phyloP scores from a whole-genome alignment of 1,139 yeast genomes.

The Pneumocystis oryctolagi region DNA sequence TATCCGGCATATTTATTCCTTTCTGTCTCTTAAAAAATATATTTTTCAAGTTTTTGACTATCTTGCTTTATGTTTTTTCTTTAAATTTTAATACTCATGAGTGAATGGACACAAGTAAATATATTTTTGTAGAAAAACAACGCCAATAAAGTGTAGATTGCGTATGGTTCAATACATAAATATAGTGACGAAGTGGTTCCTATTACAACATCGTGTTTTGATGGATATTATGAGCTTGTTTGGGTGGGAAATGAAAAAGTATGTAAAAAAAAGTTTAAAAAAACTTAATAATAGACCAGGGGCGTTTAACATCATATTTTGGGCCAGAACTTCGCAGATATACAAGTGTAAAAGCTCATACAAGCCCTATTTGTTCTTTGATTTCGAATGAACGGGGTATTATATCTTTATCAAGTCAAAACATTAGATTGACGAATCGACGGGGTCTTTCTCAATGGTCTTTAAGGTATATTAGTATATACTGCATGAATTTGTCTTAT shows the following conservation, averaged over 20 bases:
- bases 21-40: background rate
- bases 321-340: slow-evolving; percentile 31
- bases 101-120: background rate
- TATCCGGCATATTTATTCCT: too few species aligned
- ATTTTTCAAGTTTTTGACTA: too few species aligned
- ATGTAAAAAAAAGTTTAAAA: slow-evolving; percentile 22
- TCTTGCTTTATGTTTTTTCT: too few species aligned
- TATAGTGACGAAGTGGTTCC: slow-evolving; percentile 4
- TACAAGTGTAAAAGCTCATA: slow-evolving; percentile 27
- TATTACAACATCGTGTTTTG: slow-evolving; percentile 41
- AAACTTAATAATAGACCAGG: slow-evolving; percentile 31
- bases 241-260: slow-evolving; percentile 67
- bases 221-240: slow-evolving; percentile 52
- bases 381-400: slow-evolving; percentile 25
- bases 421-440: slow-evolving; percentile 24
- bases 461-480: slow-evolving; percentile 9
- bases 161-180: background rate
- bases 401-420: slow-evolving; percentile 22
- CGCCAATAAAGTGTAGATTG: background rate
- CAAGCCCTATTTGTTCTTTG: slow-evolving; percentile 22
- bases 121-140: background rate
- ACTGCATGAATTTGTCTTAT: slow-evolving; percentile 23
- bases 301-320: slow-evolving; percentile 32
- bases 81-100: background rate
- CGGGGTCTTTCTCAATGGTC: slow-evolving; percentile 24